Conservation (phyloP, 2,329 filamentous ascomycete genomes). For the Pseudocercospora vitis region DNA sequence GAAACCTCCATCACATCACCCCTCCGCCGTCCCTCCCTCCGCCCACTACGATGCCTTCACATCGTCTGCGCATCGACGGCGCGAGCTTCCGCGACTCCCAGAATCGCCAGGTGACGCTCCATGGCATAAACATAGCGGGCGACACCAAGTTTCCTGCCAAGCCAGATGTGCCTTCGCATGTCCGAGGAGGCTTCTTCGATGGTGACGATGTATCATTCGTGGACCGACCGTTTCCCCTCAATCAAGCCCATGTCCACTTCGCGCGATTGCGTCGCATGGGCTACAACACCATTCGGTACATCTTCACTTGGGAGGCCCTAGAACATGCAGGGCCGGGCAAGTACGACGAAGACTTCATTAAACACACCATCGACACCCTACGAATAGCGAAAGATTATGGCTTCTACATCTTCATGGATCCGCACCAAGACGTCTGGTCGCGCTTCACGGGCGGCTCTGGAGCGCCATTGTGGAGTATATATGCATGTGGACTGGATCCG, state of each 20-base stretch:
- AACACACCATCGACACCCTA: conserved; percentile 83
- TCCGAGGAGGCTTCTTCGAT: conserved; percentile 79
- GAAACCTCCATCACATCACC: background rate
- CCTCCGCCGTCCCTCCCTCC: background rate
- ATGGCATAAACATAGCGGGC: conserved; percentile 90
- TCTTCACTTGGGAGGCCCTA: conserved; percentile 99
- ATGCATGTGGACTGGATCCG: conserved; percentile 89
- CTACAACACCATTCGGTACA: conserved; percentile 93
- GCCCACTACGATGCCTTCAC: conserved; percentile 20
- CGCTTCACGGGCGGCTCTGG: conserved; percentile 91
- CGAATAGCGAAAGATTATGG: conserved; percentile 83
- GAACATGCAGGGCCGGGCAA: conserved; percentile 85
- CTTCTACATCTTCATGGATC: conserved; percentile 98
- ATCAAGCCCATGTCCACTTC: conserved; percentile 85
- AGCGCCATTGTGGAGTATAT: conserved; percentile 95
- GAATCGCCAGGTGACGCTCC: conserved; percentile 81
- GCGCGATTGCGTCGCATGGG: conserved; percentile 81
- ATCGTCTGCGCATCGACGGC: conserved; percentile 77
- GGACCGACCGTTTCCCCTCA: conserved; percentile 75
- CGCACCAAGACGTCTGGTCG: conserved; percentile 98
- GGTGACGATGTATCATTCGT: conserved; percentile 90
- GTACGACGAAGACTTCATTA: conserved; percentile 92
- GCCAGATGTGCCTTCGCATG: conserved; percentile 79
- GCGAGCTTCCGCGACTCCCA: conserved; percentile 77
- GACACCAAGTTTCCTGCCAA: conserved; percentile 85